Percentiles rank a stretch among this genome's conserved stretches.
phyloP scores from a whole-genome alignment of 2,329 filamentous ascomycete species.

The Calonectria pseudoturangicola region DNA sequence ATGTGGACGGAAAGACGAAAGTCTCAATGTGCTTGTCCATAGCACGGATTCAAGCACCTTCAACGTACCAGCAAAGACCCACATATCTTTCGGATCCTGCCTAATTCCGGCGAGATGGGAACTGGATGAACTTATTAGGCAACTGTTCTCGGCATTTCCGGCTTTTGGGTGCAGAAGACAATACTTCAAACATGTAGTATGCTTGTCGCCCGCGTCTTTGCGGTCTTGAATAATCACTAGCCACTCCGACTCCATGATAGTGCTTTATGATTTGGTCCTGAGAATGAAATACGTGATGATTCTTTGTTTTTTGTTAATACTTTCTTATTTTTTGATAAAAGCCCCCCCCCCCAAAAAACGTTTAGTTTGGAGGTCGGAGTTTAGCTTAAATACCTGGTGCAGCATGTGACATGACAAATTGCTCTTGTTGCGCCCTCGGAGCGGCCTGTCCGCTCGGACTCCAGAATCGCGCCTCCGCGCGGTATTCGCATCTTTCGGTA shows the following conservation, averaged over 20 bases:
- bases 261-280: no score
- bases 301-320: no score
- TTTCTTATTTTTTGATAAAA: no score
- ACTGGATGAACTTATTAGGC: neutral
- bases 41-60: neutral
- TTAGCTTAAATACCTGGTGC: no score
- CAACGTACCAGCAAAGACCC: constrained; percentile 23
- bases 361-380: no score
- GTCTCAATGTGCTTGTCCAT: no score
- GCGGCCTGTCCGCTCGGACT: neutral
- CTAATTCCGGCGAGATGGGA: constrained; percentile 18
- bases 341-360: no score
- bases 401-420: no score
- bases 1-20: no score
- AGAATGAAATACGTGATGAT: no score
- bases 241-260: neutral
- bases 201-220: constrained; percentile 1
- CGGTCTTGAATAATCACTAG: neutral
- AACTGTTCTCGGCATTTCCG: no score
- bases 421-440: no score
- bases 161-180: neutral
- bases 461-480: neutral
- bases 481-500: neutral
- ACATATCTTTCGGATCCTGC: constrained; percentile 26
- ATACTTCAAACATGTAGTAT: neutral